Base-by-base conservation (phyloP, 495 filamentous ascomycete species). In the Aspergillus sclerotioniger region DNA sequence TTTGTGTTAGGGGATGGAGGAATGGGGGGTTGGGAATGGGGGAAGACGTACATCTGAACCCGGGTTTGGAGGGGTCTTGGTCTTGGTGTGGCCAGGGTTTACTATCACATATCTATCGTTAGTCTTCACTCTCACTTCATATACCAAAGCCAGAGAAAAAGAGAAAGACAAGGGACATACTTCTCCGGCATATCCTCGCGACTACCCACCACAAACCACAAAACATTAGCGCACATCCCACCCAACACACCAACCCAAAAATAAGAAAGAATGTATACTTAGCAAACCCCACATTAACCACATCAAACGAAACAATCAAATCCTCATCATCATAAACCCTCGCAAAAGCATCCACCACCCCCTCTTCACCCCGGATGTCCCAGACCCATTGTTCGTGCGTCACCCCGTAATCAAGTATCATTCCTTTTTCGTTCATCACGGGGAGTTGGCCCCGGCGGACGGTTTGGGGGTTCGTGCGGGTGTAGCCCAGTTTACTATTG, bases 51-150 rank as follows among this genome's bases (percentile, higher is more conserved):
- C 59, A 79, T 31, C 71, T 64, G 68, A 80, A 75, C 28, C 75
- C 75, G 39, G 63, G 70, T 33, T 74, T 73, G 6, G 59, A 56
- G 8, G 76, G 76, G 49, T 73, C 67, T 57, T 80, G 78, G 46
- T 80, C 78, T 52, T 73, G 68, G 56, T 80, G 77, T 3, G 76
- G 76, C 77, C 77, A 79, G 15, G 76, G 73, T 16, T 69, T 74
- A 60, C 56, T 61, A 13, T 12, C 47, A 47, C 7, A 1, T 57
- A 16, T 39, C 13, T 25, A 25, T 25, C 25, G 25, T 25, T 25
- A 28, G 44, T 16, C 17, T 19, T 50, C 5, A 20, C 33, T 4
- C 43, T 5, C 28, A 25, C 21, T 53, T 21, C 32, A 29, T 3
- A n/a, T 25, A 43, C 3, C n/a, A n/a, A n/a, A n/a, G n/a, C n/a